These are phyloP conservation scores for Astrothelium macrocarpum DNA, from an alignment of 495 filamentous ascomycete genomes.

Conservation along the genomic window DNA sequence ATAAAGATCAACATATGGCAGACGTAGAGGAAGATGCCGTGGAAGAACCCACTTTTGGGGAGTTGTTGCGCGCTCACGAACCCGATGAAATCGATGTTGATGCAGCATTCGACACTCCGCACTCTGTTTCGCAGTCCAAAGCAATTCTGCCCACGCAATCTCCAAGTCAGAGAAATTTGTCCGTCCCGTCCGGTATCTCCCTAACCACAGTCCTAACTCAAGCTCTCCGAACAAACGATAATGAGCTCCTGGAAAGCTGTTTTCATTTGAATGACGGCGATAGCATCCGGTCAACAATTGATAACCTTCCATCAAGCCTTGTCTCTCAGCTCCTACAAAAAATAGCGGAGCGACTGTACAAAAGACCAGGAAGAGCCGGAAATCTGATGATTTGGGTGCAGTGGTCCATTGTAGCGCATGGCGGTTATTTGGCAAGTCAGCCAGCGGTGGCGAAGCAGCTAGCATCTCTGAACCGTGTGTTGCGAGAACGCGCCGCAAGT, in stretches of 20 bases:
- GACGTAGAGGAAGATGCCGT: slow-evolving; percentile 43
- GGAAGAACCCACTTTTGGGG: slow-evolving; percentile 76
- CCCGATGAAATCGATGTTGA: slow-evolving; percentile 69
- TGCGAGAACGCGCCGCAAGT: slow-evolving; percentile 73
- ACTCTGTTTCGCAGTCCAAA: slow-evolving; percentile 26
- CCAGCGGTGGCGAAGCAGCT: slow-evolving; percentile 68
- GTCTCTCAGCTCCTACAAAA: slow-evolving; percentile 68
- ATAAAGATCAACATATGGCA: slow-evolving; percentile 17
- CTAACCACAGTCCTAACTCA: slow-evolving; percentile 85
- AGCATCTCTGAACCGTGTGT: slow-evolving; percentile 64
- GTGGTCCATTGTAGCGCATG: slow-evolving; percentile 90
- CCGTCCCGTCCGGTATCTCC: slow-evolving; percentile 59
- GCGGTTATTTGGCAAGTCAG: slow-evolving; percentile 78
- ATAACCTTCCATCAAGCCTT: slow-evolving; percentile 75
- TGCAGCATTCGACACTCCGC: slow-evolving; percentile 42
- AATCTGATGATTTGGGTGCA: slow-evolving; percentile 94
- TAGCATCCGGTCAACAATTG: slow-evolving; percentile 77
- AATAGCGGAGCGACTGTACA: slow-evolving; percentile 77
- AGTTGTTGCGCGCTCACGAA: slow-evolving; percentile 63
- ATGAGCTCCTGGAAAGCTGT: slow-evolving; percentile 79
- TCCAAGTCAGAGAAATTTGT: slow-evolving; percentile 14
- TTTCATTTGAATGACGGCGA: slow-evolving; percentile 64
- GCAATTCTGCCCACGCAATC: slow-evolving; percentile 27
- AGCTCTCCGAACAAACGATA: slow-evolving; percentile 84
- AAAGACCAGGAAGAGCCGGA: slow-evolving; percentile 77